Conservation (phyloP, 2,329 filamentous ascomycete genomes). For the Emydomyces testavorans region DNA sequence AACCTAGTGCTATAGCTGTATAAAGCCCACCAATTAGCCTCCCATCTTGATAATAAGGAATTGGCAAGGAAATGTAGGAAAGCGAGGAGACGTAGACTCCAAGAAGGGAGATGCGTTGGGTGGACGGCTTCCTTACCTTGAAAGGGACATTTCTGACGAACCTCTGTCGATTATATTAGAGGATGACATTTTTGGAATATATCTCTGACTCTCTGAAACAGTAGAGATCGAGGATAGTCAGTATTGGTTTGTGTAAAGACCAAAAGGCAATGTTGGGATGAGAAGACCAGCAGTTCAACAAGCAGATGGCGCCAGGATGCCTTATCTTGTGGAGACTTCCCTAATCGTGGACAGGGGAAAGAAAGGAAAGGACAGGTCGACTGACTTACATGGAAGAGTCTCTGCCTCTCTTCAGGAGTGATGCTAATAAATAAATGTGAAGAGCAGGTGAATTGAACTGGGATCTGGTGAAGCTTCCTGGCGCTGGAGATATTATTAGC, state of each 20-base stretch:
- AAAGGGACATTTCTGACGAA: constrained; percentile 1
- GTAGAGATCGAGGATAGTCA: neutral
- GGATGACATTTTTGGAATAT: neutral
- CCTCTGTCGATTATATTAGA: neutral
- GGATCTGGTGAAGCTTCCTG: neutral
- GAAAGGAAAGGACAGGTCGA: too few species aligned
- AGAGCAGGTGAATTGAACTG: neutral
- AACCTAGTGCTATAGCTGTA: neutral
- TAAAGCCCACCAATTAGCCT: neutral
- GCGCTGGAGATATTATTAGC: too few species aligned
- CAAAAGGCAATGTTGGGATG: neutral
- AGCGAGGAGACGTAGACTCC: neutral
- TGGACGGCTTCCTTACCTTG: constrained; percentile 5
- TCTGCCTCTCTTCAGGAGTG: neutral
- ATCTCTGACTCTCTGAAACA: neutral
- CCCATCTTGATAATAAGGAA: neutral
- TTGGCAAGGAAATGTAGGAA: neutral
- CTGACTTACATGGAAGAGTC: constrained; percentile 1
- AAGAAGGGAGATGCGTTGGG: neutral
- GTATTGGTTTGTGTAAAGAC: neutral
- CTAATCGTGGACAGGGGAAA: neutral
- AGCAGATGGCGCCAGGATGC: neutral
- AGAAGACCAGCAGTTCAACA: neutral
- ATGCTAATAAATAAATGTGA: neutral
- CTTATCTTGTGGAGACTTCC: too few species aligned